Percentiles rank a stretch among this genome's conserved stretches.
Conservation (phyloP, 352 stramenopile species). For the Blastocystis sp. region DNA sequence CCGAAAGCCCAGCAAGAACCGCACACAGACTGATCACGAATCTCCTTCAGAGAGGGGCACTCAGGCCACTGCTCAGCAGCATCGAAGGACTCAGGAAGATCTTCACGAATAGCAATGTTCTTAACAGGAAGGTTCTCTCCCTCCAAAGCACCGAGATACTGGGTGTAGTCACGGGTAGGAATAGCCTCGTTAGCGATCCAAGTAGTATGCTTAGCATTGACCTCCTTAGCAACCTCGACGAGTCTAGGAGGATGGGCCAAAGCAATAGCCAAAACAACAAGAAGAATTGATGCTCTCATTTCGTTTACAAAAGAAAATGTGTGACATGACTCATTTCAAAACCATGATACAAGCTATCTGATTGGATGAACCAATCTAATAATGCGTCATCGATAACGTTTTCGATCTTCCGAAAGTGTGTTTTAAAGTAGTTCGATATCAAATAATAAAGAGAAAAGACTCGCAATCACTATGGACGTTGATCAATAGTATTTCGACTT, state of each 20-base stretch:
- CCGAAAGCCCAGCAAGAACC: slow-evolving; percentile 71
- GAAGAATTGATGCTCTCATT: slow-evolving; percentile 42
- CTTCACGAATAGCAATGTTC: slow-evolving; percentile 6
- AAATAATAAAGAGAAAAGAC: no score
- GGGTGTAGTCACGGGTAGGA: slow-evolving; percentile 54
- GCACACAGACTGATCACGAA: slow-evolving; percentile 64
- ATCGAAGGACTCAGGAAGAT: slow-evolving; percentile 55
- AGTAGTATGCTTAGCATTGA: slow-evolving; percentile 54
- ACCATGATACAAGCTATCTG: neutral
- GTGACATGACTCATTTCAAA: neutral
- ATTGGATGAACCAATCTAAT: neutral
- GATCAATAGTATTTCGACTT: no score
- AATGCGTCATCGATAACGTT: no score
- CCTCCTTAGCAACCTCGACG: slow-evolving; percentile 42
- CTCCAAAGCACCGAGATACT: slow-evolving; percentile 51
- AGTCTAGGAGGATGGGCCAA: slow-evolving; percentile 43
- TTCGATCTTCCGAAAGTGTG: no score
- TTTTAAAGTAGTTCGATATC: no score
- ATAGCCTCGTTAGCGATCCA: slow-evolving; percentile 54
- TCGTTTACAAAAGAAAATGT: slow-evolving; percentile 54
- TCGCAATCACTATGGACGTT: no score
- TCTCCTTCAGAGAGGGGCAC: slow-evolving; percentile 61
- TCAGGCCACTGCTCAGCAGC: slow-evolving; percentile 49
- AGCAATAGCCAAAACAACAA: slow-evolving; percentile 58
- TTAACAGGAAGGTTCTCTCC: slow-evolving; percentile 43